A percentile compares a stretch with the other conserved stretches of the same genome.
Evolutionary conservation across 2,329 filamentous ascomycete species (phyloP).

Genomic region (Grosmannia clavigera): DNA sequence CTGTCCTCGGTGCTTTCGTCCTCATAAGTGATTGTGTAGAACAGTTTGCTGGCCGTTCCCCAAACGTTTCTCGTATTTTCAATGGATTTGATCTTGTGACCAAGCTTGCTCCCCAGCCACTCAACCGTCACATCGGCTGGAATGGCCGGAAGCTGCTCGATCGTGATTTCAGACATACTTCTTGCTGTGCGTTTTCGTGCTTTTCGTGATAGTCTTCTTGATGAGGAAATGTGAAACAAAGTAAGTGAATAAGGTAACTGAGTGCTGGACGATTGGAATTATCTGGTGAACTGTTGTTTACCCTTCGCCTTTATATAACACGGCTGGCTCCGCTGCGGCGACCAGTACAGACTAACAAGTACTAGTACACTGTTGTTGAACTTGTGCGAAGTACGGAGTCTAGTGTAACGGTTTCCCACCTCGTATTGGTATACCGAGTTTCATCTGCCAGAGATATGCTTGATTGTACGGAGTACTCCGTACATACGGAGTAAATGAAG

Average conservation of each 20-base stretch:
- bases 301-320: too few relatives aligned
- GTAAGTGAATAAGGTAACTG: background rate
- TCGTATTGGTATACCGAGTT: background rate
- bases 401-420: background rate
- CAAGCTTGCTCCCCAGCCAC: background rate
- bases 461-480: too few relatives aligned
- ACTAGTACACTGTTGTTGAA: background rate
- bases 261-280: too few relatives aligned
- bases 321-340: too few relatives aligned
- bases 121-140: background rate
- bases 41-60: constrained; percentile 1
- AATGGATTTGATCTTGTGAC: background rate
- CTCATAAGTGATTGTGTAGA: constrained; percentile 1
- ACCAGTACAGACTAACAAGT: too few relatives aligned
- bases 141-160: background rate
- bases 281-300: too few relatives aligned
- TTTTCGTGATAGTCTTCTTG: background rate
- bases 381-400: too few relatives aligned
- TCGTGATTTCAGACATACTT: background rate
- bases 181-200: background rate
- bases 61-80: background rate
- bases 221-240: too few relatives aligned
- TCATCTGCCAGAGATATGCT: too few relatives aligned
- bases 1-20: background rate
- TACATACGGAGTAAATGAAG: too few relatives aligned